Base-by-base conservation (phyloP, 768 basidiomycete genomes). In the Mycena filopes region DNA sequence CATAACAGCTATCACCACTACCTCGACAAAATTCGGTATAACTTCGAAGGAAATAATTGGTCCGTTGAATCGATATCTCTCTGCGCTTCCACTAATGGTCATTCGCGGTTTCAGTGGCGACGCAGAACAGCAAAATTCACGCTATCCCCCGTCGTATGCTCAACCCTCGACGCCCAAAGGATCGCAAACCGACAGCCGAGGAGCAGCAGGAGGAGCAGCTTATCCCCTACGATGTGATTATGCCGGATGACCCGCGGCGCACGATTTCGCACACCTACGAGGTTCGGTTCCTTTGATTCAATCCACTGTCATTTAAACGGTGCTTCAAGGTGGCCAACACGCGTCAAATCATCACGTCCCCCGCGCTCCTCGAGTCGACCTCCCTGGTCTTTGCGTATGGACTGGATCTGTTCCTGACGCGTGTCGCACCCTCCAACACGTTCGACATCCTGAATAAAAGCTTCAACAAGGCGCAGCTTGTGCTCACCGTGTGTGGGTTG, bases 401-500 rank as follows among this genome's bases (percentile, higher is more conserved):
- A 6, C 83, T 96, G 10, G 97, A 99, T 78, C 82, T 98, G 68
- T 98, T 98, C 84, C 80, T 89, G 28, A 94, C 94, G 13, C 87
- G 95, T 18, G 84, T 94, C 5, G 86, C 93, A 41, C 95, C 96
- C 2, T 96, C 94, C 13, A 89, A 87, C 42, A 94, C 95, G 21
- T 99, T 99, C 71, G 97, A 99, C 73, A 89, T 98, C 26, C 85
- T 99, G 10, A 94, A 87, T 71, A 92, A 96, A 76, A 89, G 83
- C 72, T 99, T 99, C 78, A 98, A 98, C 81, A 98, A 98, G 81
- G 83, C 80, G 1, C 97, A 99, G 76, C 82, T 99, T 25, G 87
- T 96, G 67, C 77, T 95, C 29, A 98, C 95, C 2, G 87, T 97
- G 36, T 76, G 80, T 1, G 94, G 86, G 0, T 75, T 99, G 63